phyloP scores from a whole-genome alignment of 257 asterid genomes.

The Eucommia ulmoides region DNA sequence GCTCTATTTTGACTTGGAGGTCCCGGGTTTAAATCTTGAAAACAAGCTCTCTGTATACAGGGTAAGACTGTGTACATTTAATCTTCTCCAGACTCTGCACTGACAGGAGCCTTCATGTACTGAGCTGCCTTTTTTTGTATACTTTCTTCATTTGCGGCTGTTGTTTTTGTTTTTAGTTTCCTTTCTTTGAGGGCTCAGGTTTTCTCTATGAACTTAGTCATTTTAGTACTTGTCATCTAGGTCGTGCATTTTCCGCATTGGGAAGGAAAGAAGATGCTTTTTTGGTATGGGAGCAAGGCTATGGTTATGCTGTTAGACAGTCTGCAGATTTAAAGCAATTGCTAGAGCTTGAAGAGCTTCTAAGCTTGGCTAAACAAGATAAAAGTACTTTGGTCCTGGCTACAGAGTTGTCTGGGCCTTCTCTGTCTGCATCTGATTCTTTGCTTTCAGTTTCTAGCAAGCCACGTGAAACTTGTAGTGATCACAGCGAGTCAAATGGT shows the following conservation, averaged over 20 bases:
- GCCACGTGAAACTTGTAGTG: conserved; percentile 23
- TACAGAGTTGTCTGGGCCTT: conserved; percentile 30
- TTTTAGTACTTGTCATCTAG: conserved; percentile 29
- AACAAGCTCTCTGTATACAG: too few species aligned
- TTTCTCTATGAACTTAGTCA: conserved; percentile 15
- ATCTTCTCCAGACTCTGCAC: too few species aligned
- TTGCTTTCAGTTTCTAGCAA: conserved; percentile 26
- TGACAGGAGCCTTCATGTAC: too few species aligned
- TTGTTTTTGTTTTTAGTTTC: not conserved
- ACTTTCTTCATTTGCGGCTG: not conserved
- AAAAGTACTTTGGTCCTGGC: conserved; percentile 18
- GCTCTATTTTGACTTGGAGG: too few species aligned
- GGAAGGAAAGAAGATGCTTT: conserved; percentile 84
- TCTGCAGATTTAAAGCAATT: conserved; percentile 78
- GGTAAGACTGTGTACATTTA: too few species aligned
- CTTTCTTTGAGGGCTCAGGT: not conserved
- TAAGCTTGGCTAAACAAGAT: conserved; percentile 41
- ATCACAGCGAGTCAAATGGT: conserved; percentile 35
- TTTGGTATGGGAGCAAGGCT: conserved; percentile 82
- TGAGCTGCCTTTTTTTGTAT: too few species aligned
- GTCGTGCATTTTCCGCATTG: conserved; percentile 74
- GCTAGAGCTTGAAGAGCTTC: conserved; percentile 78
- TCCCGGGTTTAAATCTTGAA: too few species aligned
- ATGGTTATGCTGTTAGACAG: conserved; percentile 59
- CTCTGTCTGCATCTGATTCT: conserved; percentile 25